Evolutionary conservation across 2,329 filamentous ascomycete species (phyloP).

Genomic region (Fusarium pseudograminearum): DNA sequence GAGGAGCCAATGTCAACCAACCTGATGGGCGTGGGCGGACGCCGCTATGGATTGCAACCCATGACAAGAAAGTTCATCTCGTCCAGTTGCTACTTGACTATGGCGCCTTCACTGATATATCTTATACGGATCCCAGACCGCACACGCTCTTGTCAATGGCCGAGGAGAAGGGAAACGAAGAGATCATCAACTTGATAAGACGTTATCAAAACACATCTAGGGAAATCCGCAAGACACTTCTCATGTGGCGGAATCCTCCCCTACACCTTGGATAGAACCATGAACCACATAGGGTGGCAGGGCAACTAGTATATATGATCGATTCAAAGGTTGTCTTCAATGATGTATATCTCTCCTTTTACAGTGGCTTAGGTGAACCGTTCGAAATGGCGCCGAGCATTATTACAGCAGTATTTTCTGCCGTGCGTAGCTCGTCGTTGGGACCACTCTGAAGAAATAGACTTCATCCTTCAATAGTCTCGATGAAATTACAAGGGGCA

Average conservation of each 20-base stretch:
- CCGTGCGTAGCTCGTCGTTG: too few relatives aligned
- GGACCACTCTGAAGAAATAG: not conserved
- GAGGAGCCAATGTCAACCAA: not conserved
- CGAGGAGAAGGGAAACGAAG: not conserved
- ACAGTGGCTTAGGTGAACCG: too few relatives aligned
- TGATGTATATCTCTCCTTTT: too few relatives aligned
- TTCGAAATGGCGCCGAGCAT: too few relatives aligned
- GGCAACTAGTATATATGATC: too few relatives aligned
- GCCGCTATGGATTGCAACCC: not conserved
- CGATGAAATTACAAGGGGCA: not conserved
- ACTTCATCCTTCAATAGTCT: not conserved
- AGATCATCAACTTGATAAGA: not conserved
- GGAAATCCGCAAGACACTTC: too few relatives aligned
- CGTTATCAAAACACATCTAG: too few relatives aligned
- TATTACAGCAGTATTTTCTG: too few relatives aligned
- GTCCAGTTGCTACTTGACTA: not conserved
- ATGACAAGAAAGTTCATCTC: not conserved
- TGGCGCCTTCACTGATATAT: not conserved
- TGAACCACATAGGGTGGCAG: too few relatives aligned
- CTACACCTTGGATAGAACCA: too few relatives aligned
- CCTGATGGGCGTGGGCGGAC: fast-evolving
- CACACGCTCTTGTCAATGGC: not conserved
- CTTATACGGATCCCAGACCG: not conserved
- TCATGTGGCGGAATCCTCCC: too few relatives aligned
- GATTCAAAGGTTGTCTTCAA: too few relatives aligned